A percentile compares a stretch with the other conserved stretches of the same genome.
Conservation (phyloP, 2,329 filamentous ascomycete genomes). For the Colletotrichum agaves region DNA sequence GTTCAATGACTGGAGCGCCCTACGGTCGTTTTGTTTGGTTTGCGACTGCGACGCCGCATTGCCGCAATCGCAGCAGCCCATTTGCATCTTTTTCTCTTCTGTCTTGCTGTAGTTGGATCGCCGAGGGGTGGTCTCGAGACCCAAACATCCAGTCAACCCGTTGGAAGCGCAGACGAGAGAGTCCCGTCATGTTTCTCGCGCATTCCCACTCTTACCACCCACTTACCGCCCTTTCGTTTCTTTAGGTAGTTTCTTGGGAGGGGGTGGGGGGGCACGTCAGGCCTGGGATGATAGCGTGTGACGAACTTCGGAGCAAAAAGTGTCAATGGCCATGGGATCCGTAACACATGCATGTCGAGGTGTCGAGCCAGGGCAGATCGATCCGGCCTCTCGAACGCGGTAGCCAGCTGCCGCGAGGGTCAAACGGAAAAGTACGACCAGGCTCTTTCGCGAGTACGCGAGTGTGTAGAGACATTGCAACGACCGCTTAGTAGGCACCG, state of each 20-base stretch:
- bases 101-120: background rate
- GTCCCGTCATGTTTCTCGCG: conserved; percentile 23
- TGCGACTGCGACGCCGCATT: conserved; percentile 7
- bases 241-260: too few species aligned
- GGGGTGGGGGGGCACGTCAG: conserved; percentile 14
- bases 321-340: background rate
- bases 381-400: conserved; percentile 10
- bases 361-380: background rate
- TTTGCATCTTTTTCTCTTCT: background rate
- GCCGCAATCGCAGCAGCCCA: background rate
- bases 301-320: background rate
- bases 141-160: too few species aligned
- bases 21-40: too few species aligned
- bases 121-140: background rate
- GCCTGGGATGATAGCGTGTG: conserved; percentile 7
- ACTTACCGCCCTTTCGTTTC: conserved; percentile 20
- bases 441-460: background rate
- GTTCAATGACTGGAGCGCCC: background rate
- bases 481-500: conserved; percentile 17
- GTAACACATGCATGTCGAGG: background rate
- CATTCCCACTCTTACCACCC: conserved; percentile 10
- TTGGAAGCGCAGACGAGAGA: conserved; percentile 4
- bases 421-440: conserved; percentile 1
- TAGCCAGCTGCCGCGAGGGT: conserved; percentile 11
- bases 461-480: background rate